Percentiles rank a stretch among this genome's conserved stretches.
phyloP scores from a whole-genome alignment of 768 basidiomycete genomes.

The Trametes cubensis region DNA sequence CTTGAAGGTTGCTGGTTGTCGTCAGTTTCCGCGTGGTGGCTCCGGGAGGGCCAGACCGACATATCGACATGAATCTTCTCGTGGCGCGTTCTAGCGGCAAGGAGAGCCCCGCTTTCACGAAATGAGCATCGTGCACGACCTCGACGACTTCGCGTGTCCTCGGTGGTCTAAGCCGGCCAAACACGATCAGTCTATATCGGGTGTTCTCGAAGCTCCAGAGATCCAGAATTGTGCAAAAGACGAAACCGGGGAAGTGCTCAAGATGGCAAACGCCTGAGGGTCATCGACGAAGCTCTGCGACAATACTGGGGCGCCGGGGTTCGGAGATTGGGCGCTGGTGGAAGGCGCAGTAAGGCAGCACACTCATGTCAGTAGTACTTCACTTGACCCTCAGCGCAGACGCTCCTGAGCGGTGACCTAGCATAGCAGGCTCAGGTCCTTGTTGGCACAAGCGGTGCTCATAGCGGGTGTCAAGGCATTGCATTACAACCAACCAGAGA shows the following conservation, averaged over 20 bases:
- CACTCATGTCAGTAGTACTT: background rate
- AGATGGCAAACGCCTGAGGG: background rate
- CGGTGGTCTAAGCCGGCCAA: background rate
- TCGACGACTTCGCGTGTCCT: constrained; percentile 18
- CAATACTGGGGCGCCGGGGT: constrained; percentile 5
- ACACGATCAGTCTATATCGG: constrained; percentile 7
- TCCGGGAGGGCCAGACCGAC: constrained; percentile 9
- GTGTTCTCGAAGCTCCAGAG: background rate
- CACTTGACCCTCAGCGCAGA: constrained; percentile 6
- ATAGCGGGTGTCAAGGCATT: constrained; percentile 4
- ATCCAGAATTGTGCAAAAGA: constrained; percentile 12
- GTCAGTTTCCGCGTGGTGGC: constrained; percentile 19
- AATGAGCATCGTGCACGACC: constrained; percentile 15
- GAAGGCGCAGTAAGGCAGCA: constrained; percentile 11
- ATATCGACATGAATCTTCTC: constrained; percentile 9
- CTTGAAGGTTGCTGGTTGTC: constrained; percentile 17
- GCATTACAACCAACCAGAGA: constrained; percentile 15
- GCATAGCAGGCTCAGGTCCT: constrained; percentile 10
- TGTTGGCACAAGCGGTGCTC: constrained; percentile 2
- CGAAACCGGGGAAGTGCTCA: constrained; percentile 14
- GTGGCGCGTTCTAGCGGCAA: constrained; percentile 1
- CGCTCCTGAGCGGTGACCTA: constrained; percentile 7
- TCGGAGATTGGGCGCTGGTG: constrained; percentile 22
- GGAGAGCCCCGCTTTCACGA: constrained; percentile 9
- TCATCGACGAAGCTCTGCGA: constrained; percentile 1